Evolutionary conservation across 306 rosid species (phyloP).

Genomic region (Corylus avellana): DNA sequence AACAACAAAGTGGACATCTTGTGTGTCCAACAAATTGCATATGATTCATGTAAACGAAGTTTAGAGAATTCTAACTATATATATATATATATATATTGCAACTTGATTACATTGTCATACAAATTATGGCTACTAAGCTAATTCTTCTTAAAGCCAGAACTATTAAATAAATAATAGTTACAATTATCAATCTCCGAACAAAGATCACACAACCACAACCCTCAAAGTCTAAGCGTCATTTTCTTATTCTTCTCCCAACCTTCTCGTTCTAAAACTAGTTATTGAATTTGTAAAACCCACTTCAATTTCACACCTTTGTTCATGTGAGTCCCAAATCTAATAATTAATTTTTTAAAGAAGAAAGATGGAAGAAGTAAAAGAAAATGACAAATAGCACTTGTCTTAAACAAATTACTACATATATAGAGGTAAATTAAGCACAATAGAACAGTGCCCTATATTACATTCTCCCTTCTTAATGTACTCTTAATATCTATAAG

Average conservation of each 20-base stretch:
- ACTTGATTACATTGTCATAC: not conserved
- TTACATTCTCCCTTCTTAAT: constrained; percentile 24
- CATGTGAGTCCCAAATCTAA: too few species aligned
- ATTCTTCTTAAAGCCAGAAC: constrained; percentile 5
- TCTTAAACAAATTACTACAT: not conserved
- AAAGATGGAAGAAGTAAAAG: too few species aligned
- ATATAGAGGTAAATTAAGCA: not conserved
- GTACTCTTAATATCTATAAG: constrained; percentile 9
- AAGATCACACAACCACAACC: constrained; percentile 1
- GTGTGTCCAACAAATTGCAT: too few species aligned
- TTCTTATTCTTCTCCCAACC: too few species aligned
- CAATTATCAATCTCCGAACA: constrained; percentile 10
- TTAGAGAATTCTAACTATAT: too few species aligned
- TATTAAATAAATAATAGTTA: constrained; percentile 8
- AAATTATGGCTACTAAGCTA: constrained; percentile 1
- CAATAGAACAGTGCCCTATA: constrained; percentile 6
- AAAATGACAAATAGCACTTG: too few species aligned
- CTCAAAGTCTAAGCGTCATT: not conserved
- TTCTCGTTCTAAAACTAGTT: too few species aligned
- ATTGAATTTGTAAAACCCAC: too few species aligned
- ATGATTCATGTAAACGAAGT: not conserved
- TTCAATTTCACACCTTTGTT: too few species aligned
- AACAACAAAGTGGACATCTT: too few species aligned
- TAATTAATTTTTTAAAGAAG: too few species aligned
- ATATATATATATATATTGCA: not conserved